Evolutionary conservation across 331 rosid species (phyloP).

Genomic region (Arachis monticola): DNA sequence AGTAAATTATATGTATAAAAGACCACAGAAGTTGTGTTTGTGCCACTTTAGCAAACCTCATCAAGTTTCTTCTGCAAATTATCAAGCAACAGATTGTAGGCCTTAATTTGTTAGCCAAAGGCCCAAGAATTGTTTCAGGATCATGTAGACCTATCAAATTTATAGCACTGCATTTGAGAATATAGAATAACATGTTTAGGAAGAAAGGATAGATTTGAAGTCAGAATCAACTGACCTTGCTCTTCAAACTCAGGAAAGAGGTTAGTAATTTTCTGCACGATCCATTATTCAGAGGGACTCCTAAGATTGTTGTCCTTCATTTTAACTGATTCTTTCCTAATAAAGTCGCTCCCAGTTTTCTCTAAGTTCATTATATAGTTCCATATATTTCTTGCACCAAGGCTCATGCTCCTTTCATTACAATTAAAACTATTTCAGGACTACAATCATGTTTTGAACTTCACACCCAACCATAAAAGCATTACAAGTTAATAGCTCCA

Average conservation of each 20-base stretch:
- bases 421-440: constrained; percentile 26
- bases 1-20: constrained; percentile 16
- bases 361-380: constrained; percentile 83
- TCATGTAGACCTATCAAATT: no score
- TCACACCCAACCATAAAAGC: constrained; percentile 5
- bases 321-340: constrained; percentile 85
- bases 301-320: not conserved
- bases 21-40: not conserved
- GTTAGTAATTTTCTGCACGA: constrained; percentile 70
- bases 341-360: constrained; percentile 98
- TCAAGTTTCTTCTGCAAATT: no score
- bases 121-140: no score
- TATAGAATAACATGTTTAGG: constrained; percentile 5
- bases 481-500: constrained; percentile 24
- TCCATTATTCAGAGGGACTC: constrained; percentile 93
- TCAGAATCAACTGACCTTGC: constrained; percentile 65
- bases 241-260: constrained; percentile 87
- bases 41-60: not conserved
- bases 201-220: constrained; percentile 37
- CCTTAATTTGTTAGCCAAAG: no score
- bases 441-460: constrained; percentile 33
- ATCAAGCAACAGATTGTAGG: no score
- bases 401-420: constrained; percentile 89
- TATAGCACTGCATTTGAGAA: no score
- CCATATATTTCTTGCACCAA: constrained; percentile 94